These are phyloP conservation scores for Fusarium irregulare DNA, from an alignment of 2,329 filamentous ascomycete genomes.

Conservation along the genomic window DNA sequence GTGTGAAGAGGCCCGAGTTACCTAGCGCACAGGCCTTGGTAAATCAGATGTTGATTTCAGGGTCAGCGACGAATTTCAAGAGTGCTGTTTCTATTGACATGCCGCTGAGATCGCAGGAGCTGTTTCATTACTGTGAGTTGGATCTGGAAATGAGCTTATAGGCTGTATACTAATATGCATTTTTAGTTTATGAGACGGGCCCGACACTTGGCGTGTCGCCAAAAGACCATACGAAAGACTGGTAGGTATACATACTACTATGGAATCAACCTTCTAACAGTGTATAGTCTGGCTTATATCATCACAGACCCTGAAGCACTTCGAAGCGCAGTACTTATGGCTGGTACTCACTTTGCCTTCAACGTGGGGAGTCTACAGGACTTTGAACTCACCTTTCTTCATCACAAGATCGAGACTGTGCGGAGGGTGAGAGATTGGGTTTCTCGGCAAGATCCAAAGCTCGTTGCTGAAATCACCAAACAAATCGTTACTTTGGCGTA, in stretches of 20 bases:
- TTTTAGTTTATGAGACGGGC: neutral
- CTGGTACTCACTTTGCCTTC: slow-evolving; percentile 19
- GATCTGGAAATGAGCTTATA: accelerated
- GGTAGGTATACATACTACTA: neutral
- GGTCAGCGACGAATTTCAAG: neutral
- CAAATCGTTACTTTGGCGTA: slow-evolving; percentile 13
- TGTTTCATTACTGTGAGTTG: slow-evolving; percentile 22
- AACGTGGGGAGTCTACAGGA: neutral
- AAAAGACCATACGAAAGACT: neutral
- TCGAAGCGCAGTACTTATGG: slow-evolving; percentile 13
- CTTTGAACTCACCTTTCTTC: slow-evolving; percentile 20
- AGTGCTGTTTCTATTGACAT: slow-evolving; percentile 9
- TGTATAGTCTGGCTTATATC: neutral
- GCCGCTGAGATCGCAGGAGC: slow-evolving; percentile 20
- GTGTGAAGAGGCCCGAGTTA: neutral
- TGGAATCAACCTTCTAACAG: neutral
- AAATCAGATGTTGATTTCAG: slow-evolving; percentile 1
- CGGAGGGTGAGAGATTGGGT: slow-evolving; percentile 17
- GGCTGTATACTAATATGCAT: neutral
- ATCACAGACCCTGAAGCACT: slow-evolving; percentile 13
- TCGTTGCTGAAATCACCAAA: slow-evolving; percentile 1
- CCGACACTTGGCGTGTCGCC: neutral
- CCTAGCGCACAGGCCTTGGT: neutral
- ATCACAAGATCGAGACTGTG: slow-evolving; percentile 15
- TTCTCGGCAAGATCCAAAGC: neutral